These are phyloP conservation scores for Bathelium albidoporum DNA, from an alignment of 495 filamentous ascomycete genomes.

Conservation along the genomic window DNA sequence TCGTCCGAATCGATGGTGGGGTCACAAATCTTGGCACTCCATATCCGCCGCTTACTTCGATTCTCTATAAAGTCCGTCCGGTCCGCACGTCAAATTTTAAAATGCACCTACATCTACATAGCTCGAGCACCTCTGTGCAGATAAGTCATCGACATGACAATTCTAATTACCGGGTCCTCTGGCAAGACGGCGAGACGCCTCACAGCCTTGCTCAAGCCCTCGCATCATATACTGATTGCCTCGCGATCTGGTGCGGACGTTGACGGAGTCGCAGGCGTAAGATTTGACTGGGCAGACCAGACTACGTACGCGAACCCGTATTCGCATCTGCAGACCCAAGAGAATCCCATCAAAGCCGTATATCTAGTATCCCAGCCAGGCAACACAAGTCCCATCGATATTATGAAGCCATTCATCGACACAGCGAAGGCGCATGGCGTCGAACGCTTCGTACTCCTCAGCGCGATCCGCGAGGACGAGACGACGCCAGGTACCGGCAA, in stretches of 20 bases:
- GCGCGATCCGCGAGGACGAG: neutral
- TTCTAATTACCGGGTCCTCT: conserved; percentile 1
- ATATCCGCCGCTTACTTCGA: neutral
- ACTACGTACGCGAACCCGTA: neutral
- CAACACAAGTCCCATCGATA: neutral
- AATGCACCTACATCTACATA: neutral
- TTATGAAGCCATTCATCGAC: conserved; percentile 2
- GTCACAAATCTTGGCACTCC: neutral
- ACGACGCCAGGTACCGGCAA: neutral
- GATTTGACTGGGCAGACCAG: conserved; percentile 3
- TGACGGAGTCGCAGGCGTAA: neutral
- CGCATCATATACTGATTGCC: neutral
- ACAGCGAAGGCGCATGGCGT: neutral
- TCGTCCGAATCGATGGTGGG: neutral
- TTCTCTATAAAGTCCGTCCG: neutral
- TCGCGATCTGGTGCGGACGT: neutral
- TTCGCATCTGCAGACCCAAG: neutral
- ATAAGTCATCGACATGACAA: neutral
- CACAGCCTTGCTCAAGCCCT: neutral
- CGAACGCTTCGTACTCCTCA: neutral
- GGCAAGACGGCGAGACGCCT: conserved; percentile 1
- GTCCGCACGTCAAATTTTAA: neutral
- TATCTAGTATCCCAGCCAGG: neutral
- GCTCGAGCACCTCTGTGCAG: neutral
- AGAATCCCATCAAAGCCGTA: neutral